Percentiles rank a stretch among this genome's conserved stretches.
Evolutionary conservation across 495 filamentous ascomycete genomes (phyloP).

Genomic region (Parmelia sp.): DNA sequence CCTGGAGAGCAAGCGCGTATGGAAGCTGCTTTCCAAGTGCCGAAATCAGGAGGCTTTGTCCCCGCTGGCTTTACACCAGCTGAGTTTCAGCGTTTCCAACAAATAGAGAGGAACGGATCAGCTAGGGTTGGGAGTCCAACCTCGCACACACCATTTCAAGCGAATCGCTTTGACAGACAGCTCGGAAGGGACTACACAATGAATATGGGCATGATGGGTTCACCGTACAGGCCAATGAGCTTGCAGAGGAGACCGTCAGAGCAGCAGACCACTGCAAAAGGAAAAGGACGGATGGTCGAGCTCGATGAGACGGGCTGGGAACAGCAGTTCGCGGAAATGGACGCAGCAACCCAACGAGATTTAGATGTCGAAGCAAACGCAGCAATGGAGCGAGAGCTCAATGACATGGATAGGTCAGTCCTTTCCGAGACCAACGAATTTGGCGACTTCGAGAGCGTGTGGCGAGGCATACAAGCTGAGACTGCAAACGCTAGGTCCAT

Average conservation of each 20-base stretch:
- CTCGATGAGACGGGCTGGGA: slow-evolving; percentile 94
- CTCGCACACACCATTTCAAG: slow-evolving; percentile 39
- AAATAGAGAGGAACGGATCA: slow-evolving; percentile 52
- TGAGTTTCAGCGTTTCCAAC: slow-evolving; percentile 81
- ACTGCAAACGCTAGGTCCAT: slow-evolving; percentile 62
- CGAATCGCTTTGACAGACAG: slow-evolving; percentile 53
- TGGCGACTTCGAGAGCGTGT: slow-evolving; percentile 84
- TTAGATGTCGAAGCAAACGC: slow-evolving; percentile 64
- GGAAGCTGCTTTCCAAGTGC: slow-evolving; percentile 67
- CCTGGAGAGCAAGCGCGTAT: slow-evolving; percentile 64
- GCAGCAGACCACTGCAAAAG: slow-evolving; percentile 56
- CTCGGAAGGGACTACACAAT: slow-evolving; percentile 56
- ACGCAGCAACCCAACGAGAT: slow-evolving; percentile 57
- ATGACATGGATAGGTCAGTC: slow-evolving; percentile 85
- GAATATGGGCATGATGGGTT: slow-evolving; percentile 40
- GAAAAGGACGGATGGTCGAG: slow-evolving; percentile 86
- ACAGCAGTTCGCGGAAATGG: slow-evolving; percentile 86
- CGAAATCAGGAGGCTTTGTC: slow-evolving; percentile 41
- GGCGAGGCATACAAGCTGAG: slow-evolving; percentile 82
- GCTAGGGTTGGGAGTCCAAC: slow-evolving; percentile 53
- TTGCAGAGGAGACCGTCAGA: slow-evolving; percentile 51
- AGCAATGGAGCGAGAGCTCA: slow-evolving; percentile 82
- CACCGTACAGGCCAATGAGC: slow-evolving; percentile 34
- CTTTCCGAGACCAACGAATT: slow-evolving; percentile 43
- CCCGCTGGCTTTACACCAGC: slow-evolving; percentile 66